These are phyloP conservation scores for Boletus pseudo-olivaceus DNA, from an alignment of 768 basidiomycete species.

Conservation along the genomic window DNA sequence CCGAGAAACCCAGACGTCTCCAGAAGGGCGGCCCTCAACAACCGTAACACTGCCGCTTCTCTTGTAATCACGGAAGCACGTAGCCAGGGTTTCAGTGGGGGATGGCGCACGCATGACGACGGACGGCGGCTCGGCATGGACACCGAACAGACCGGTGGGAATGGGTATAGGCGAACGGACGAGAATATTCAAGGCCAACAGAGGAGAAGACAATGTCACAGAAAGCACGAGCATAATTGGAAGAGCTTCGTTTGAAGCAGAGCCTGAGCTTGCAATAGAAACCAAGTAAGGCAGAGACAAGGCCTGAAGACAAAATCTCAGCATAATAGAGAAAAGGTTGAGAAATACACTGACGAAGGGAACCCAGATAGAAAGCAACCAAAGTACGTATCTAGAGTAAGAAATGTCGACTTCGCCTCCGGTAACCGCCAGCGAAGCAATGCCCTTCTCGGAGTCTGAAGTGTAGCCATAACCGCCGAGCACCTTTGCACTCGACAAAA, in stretches of 20 bases:
- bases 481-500: slow-evolving; percentile 56
- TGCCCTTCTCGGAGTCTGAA: slow-evolving; percentile 55
- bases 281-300: slow-evolving; percentile 63
- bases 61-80: slow-evolving; percentile 44
- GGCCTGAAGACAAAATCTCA: slow-evolving; percentile 35
- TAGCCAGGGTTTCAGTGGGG: slow-evolving; percentile 34
- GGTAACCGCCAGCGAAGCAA: slow-evolving; percentile 43
- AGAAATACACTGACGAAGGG: slow-evolving; percentile 52
- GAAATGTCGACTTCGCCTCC: slow-evolving; percentile 54
- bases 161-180: slow-evolving; percentile 63
- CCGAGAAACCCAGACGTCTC: slow-evolving; percentile 70
- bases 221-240: slow-evolving; percentile 59
- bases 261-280: slow-evolving; percentile 38
- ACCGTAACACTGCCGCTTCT: slow-evolving; percentile 61
- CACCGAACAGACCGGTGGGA: slow-evolving; percentile 61
- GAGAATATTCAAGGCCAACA: slow-evolving; percentile 59
- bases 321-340: neutral
- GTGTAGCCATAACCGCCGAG: slow-evolving; percentile 67
- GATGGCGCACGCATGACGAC: slow-evolving; percentile 43
- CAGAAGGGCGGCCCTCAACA: slow-evolving; percentile 67
- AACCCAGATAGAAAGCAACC: slow-evolving; percentile 66
- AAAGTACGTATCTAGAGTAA: slow-evolving; percentile 50
- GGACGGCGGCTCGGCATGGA: slow-evolving; percentile 40
- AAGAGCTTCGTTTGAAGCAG: slow-evolving; percentile 36
- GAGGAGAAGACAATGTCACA: slow-evolving; percentile 63